Evolutionary conservation across 148 eudicot species (phyloP), one percentile per base, ranked within the genome.

Genomic region (Chenopodium berlandieri): DNA sequence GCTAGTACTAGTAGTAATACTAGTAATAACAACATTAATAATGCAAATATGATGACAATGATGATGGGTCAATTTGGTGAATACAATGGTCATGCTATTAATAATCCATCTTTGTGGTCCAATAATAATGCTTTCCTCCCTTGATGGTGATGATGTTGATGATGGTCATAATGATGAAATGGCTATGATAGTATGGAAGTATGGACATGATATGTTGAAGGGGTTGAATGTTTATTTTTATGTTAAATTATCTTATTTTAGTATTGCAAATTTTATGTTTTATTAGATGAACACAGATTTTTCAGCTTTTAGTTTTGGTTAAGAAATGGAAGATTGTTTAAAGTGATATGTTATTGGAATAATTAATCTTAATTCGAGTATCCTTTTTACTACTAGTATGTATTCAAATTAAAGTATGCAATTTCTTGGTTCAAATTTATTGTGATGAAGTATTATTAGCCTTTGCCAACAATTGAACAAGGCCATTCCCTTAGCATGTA

Each of bases 51-150:
- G 79, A 76, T 80, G 83, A 84, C 44, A 40, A 40, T 80, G 86
- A 84, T 84, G 86, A 84, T 84, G 83, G 83, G 83, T 73, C 83
- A 84, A 32, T 84, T 71, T 84, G 86, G 86, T 64, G 83, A 84
- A 9, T 77, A 84, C 52, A 78, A 80, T 76, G 83, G 73, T 34
- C 81, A 84, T 80, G 86, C 83, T 77, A 70, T 77, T 71, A 77
- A 84, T 71, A 81, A 84, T 77, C 75, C 81, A 48, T 20, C 81
- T 76, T 32, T 76, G 44, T 84, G 86, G 86, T 60, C 86, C 12
- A 83, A 75, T 40, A 40, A 5, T 40, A 40, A 40, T 75, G 40
- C 44, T 62, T 84, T 69, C 77, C 71, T 80, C 37, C 77, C 80
- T 62, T 80, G 81, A 84, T 27, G 44, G 1, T 34, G 17, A 71